Evolutionary conservation across 345 rosid genomes (phyloP).

Genomic region (Salix arbutifolia): DNA sequence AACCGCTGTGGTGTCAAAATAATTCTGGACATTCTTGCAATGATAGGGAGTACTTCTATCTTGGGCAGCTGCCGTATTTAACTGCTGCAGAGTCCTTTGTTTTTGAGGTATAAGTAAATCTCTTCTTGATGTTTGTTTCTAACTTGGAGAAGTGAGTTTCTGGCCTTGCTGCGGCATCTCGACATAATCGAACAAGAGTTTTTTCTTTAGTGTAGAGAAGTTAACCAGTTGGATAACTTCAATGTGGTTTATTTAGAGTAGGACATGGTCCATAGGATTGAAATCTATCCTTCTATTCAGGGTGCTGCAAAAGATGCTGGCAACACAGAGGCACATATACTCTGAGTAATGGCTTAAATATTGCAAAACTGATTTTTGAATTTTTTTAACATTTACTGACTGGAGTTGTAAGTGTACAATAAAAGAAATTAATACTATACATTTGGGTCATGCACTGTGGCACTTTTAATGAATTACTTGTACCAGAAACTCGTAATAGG

Average conservation of each 20-base stretch:
- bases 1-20: slow-evolving; percentile 81
- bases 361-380: too few species aligned
- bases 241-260: not conserved
- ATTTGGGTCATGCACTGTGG: too few species aligned
- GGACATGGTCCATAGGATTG: not conserved
- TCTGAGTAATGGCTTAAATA: too few species aligned
- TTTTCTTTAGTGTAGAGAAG: not conserved
- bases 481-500: too few species aligned
- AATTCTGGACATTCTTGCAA: slow-evolving; percentile 48
- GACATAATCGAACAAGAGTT: too few species aligned
- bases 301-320: not conserved
- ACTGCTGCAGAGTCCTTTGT: slow-evolving; percentile 57
- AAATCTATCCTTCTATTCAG: not conserved
- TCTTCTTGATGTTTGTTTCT: not conserved
- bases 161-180: too few species aligned
- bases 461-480: too few species aligned
- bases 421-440: too few species aligned
- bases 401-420: too few species aligned
- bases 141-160: not conserved
- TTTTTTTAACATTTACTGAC: too few species aligned
- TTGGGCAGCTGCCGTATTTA: slow-evolving; percentile 90
- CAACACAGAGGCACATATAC: too few species aligned
- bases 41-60: slow-evolving; percentile 68
- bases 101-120: slow-evolving; percentile 54
- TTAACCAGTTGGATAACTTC: not conserved